A percentile compares a stretch with the other conserved stretches of the same genome.
phyloP scores from a whole-genome alignment of 2,329 filamentous ascomycete genomes.

The Penicillium sp. region DNA sequence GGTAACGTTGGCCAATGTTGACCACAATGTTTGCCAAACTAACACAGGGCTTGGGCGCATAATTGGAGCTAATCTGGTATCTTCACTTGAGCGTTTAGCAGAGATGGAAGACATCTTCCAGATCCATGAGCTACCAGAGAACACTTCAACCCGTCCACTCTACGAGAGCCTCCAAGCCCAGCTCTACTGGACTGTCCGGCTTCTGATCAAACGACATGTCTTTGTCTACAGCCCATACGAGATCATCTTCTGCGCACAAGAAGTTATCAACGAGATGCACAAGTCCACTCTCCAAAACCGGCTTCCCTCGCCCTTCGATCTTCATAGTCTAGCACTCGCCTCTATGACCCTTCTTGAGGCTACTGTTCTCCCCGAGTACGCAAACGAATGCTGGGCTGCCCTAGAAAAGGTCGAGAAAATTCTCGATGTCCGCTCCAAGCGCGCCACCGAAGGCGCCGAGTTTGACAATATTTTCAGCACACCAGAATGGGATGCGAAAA shows the following conservation, averaged over 20 bases:
- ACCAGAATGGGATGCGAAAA: conserved; percentile 42
- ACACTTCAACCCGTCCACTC: conserved; percentile 27
- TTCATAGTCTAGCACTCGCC: conserved; percentile 43
- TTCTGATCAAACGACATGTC: conserved; percentile 46
- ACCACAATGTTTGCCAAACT: conserved; percentile 38
- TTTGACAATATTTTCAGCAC: conserved; percentile 44
- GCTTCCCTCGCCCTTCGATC: conserved; percentile 41
- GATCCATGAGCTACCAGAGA: conserved; percentile 28
- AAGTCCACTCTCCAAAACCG: conserved; percentile 34
- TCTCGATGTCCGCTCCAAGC: conserved; percentile 47
- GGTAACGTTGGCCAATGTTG: conserved; percentile 34
- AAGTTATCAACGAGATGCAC: conserved; percentile 43
- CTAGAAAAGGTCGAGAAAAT: conserved; percentile 55
- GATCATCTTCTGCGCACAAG: conserved; percentile 42
- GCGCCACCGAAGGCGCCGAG: conserved; percentile 29
- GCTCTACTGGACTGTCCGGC: conserved; percentile 45
- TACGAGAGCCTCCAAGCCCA: conserved; percentile 42
- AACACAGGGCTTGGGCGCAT: conserved; percentile 39
- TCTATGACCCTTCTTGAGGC: conserved; percentile 46
- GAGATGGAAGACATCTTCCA: conserved; percentile 38
- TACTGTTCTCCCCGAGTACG: conserved; percentile 41
- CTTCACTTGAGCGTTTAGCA: conserved; percentile 40
- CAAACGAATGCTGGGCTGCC: conserved; percentile 40
- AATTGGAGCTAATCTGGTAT: conserved; percentile 37
- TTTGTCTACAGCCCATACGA: conserved; percentile 45